A percentile compares a stretch with the other conserved stretches of the same genome.
Conservation (phyloP, 192 early-diverging fungal genomes). For the Ambispora gerdemannii region DNA sequence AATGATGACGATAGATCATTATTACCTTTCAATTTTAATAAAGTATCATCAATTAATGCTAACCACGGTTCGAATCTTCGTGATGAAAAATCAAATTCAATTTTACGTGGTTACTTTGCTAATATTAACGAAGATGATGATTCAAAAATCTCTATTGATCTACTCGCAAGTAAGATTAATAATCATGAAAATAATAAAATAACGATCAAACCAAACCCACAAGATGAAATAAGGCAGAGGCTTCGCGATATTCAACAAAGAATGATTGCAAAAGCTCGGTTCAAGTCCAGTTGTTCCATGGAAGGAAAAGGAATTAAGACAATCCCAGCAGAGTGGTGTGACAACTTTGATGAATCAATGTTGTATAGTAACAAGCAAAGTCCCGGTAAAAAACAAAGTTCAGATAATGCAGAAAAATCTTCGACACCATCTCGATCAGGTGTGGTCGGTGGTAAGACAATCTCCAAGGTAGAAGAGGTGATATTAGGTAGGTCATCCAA, state of each 20-base stretch:
- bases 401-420: not conserved
- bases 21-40: too few species aligned
- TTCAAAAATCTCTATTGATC: too few species aligned
- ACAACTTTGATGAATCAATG: not conserved
- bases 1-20: too few species aligned
- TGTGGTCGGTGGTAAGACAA: not conserved
- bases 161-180: too few species aligned
- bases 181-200: too few species aligned
- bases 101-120: too few species aligned
- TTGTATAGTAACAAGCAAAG: not conserved
- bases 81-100: too few species aligned
- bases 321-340: not conserved
- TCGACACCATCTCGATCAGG: not conserved
- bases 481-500: not conserved
- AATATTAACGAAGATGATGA: too few species aligned
- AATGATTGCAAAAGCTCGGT: not conserved
- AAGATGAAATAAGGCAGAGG: not conserved
- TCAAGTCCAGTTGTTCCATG: not conserved
- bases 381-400: not conserved
- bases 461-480: not conserved
- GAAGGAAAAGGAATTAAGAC: not conserved
- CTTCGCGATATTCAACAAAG: not conserved
- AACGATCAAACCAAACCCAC: too few species aligned
- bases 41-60: too few species aligned
- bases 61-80: too few species aligned